A percentile compares a stretch with the other conserved stretches of the same genome.
Evolutionary conservation across 768 basidiomycete species (phyloP).

Genomic region (Phanerochaete carnosa): DNA sequence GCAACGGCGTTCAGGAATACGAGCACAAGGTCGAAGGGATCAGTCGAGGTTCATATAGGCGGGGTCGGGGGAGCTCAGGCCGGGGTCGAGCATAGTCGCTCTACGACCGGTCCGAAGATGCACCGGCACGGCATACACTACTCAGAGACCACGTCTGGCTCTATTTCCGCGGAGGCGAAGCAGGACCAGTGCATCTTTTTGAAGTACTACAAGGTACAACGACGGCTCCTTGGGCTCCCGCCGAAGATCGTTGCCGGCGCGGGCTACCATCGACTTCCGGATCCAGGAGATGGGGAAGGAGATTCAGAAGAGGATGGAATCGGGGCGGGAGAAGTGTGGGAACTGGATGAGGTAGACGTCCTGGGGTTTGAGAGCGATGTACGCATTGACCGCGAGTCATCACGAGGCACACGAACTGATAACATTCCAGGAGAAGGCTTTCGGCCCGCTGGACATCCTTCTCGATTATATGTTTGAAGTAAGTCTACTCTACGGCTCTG

Average conservation of each 20-base stretch:
- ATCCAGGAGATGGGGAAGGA: not conserved
- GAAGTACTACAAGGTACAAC: constrained; percentile 15
- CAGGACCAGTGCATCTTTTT: constrained; percentile 20
- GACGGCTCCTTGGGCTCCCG: not conserved
- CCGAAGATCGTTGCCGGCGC: not conserved
- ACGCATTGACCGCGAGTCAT: not conserved
- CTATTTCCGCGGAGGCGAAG: not conserved
- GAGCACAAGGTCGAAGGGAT: not conserved
- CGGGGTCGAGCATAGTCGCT: not conserved
- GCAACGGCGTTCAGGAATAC: not conserved
- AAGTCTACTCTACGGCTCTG: not conserved
- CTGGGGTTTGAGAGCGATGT: not conserved
- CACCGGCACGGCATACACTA: not conserved
- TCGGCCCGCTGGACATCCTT: constrained; percentile 5
- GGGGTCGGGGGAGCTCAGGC: not conserved
- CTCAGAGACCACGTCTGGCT: not conserved
- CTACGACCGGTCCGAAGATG: not conserved
- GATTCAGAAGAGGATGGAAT: not conserved
- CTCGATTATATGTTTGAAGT: constrained; percentile 23
- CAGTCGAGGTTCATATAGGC: not conserved
- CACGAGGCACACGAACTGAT: not conserved
- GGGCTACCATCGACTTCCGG: not conserved
- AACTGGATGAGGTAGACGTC: not conserved
- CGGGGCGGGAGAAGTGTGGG: not conserved
- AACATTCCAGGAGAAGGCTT: not conserved